Percentiles rank a stretch among this genome's conserved stretches.
phyloP scores from a whole-genome alignment of 345 rosid genomes.

The Brassica juncea region DNA sequence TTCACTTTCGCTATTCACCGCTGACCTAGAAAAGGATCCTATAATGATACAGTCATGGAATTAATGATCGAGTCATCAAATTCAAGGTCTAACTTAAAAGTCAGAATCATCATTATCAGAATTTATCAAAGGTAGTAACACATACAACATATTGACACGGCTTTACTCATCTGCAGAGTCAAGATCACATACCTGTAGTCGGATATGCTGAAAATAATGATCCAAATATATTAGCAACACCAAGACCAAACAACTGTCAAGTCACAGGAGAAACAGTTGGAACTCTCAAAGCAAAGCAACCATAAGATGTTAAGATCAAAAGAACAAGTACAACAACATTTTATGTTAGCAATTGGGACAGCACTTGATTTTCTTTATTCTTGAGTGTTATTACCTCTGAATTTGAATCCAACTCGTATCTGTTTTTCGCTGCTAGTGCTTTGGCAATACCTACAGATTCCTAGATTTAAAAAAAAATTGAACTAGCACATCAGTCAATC shows the following conservation, averaged over 20 bases:
- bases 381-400: slow-evolving; percentile 56
- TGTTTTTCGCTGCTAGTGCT: slow-evolving; percentile 95
- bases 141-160: slow-evolving; percentile 2
- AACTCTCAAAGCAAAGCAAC: not conserved
- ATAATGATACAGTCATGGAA: not conserved
- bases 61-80: not conserved
- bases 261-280: slow-evolving; percentile 21
- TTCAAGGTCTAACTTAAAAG: not conserved
- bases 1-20: slow-evolving; percentile 62
- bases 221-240: slow-evolving; percentile 81
- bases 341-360: not conserved
- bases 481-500: not conserved
- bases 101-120: not conserved
- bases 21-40: slow-evolving; percentile 87
- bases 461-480: slow-evolving; percentile 39
- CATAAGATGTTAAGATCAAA: not conserved
- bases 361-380: not conserved
- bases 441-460: slow-evolving; percentile 99
- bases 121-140: not conserved
- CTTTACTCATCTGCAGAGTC: slow-evolving; percentile 7
- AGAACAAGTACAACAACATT: not conserved
- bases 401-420: slow-evolving; percentile 91
- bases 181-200: slow-evolving; percentile 65
- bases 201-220: slow-evolving; percentile 90
- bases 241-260: slow-evolving; percentile 92